phyloP scores from a whole-genome alignment of 2,329 filamentous ascomycete species.

The Teratosphaeria viscida region DNA sequence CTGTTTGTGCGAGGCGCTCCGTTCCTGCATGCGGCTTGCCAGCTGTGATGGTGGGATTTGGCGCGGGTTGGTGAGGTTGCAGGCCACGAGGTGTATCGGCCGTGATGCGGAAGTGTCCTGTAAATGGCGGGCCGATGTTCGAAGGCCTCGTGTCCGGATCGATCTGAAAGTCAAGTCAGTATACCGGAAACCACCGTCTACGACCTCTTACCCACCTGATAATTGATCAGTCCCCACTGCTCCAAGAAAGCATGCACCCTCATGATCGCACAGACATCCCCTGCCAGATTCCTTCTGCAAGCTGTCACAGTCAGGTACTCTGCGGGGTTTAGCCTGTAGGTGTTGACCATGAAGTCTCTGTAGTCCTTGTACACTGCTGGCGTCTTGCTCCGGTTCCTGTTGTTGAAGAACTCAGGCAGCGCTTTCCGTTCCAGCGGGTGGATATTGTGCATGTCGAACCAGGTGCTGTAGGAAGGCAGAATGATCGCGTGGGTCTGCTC shows the following conservation, averaged over 20 bases:
- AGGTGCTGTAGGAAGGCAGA: slow-evolving; percentile 91
- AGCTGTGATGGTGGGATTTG: slow-evolving; percentile 53
- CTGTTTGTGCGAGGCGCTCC: slow-evolving; percentile 57
- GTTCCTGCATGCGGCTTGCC: slow-evolving; percentile 57
- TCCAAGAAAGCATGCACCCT: slow-evolving; percentile 94
- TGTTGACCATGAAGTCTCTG: slow-evolving; percentile 99
- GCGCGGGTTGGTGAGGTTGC: slow-evolving; percentile 83
- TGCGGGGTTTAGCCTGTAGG: slow-evolving; percentile 86
- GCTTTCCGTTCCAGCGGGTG: slow-evolving; percentile 89
- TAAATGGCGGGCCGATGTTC: slow-evolving; percentile 91
- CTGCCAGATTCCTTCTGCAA: slow-evolving; percentile 85
- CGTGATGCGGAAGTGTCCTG: slow-evolving; percentile 91
- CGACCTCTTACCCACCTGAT: slow-evolving; percentile 54
- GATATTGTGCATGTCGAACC: slow-evolving; percentile 96
- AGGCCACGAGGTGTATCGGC: slow-evolving; percentile 91
- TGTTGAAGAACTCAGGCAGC: slow-evolving; percentile 97
- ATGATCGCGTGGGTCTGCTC: slow-evolving; percentile 93
- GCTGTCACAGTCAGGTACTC: slow-evolving; percentile 97
- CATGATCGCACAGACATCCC: slow-evolving; percentile 98
- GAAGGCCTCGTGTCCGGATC: slow-evolving; percentile 92
- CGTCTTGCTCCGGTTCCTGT: slow-evolving; percentile 94
- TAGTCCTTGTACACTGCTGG: slow-evolving; percentile 97
- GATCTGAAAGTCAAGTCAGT: slow-evolving; percentile 50
- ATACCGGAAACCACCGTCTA: not conserved
- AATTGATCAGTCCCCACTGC: slow-evolving; percentile 98